Percentiles rank a stretch among this genome's conserved stretches.
phyloP scores from a whole-genome alignment of 768 basidiomycete genomes.

The Tricholoma bakamatsutake region DNA sequence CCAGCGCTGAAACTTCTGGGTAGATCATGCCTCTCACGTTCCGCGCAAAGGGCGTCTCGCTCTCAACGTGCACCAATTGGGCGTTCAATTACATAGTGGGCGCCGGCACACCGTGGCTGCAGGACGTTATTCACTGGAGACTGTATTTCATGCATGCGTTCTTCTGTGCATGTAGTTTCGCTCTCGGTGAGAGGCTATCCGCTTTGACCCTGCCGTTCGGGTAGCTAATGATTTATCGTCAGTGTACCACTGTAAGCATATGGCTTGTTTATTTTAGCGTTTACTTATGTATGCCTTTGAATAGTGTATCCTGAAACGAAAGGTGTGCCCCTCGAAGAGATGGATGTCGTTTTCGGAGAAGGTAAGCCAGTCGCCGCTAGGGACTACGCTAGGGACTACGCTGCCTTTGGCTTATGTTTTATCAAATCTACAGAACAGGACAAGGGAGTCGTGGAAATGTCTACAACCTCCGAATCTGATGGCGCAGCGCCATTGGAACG shows the following conservation, averaged over 20 bases:
- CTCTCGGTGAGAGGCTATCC: constrained; percentile 45
- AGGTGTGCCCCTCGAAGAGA: constrained; percentile 83
- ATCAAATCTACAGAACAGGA: background rate
- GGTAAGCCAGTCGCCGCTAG: constrained; percentile 32
- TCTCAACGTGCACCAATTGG: constrained; percentile 92
- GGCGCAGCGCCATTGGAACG: background rate
- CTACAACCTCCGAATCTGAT: background rate
- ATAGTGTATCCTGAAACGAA: constrained; percentile 84
- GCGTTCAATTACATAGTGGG: constrained; percentile 87
- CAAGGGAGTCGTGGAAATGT: background rate
- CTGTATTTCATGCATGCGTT: constrained; percentile 96
- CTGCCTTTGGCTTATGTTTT: background rate
- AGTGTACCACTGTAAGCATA: constrained; percentile 73
- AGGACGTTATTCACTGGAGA: constrained; percentile 88
- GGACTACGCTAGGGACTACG: background rate
- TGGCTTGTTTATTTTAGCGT: background rate
- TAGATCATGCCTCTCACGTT: constrained; percentile 86
- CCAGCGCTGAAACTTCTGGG: background rate
- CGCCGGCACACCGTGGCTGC: constrained; percentile 78
- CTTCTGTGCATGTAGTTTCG: constrained; percentile 82
- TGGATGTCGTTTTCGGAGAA: constrained; percentile 88
- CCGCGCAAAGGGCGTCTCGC: constrained; percentile 89
- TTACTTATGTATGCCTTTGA: background rate
- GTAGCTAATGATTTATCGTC: background rate
- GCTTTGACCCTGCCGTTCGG: background rate